Evolutionary conservation across 805 yeast genomes (phyloP).

Genomic region (Yarrowia sp.): DNA sequence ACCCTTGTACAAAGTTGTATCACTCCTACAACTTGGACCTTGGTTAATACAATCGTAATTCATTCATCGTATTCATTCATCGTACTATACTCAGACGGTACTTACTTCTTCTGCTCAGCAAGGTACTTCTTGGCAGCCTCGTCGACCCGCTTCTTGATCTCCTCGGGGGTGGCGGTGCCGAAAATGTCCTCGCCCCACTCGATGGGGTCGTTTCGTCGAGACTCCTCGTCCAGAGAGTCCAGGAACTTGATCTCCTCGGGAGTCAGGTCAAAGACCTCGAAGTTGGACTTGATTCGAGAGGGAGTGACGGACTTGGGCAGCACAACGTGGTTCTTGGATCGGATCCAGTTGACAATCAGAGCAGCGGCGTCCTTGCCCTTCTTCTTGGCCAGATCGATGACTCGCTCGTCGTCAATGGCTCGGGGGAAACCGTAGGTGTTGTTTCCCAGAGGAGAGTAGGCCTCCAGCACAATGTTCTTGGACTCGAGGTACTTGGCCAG

Average conservation of each 20-base stretch:
- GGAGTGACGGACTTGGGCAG: slow-evolving; percentile 81
- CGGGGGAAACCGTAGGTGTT: slow-evolving; percentile 42
- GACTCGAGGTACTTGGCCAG: slow-evolving; percentile 55
- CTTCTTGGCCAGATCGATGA: slow-evolving; percentile 61
- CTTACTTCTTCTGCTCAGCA: slow-evolving; percentile 34
- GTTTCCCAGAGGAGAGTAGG: slow-evolving; percentile 64
- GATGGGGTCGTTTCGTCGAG: slow-evolving; percentile 47
- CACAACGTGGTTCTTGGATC: slow-evolving; percentile 72
- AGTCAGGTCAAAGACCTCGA: slow-evolving; percentile 60
- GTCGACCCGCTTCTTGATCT: slow-evolving; percentile 41
- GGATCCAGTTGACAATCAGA: slow-evolving; percentile 78
- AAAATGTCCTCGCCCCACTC: slow-evolving; percentile 48
- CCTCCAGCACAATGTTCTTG: slow-evolving; percentile 61
- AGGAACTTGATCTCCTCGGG: slow-evolving; percentile 51
- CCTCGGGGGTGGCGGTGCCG: slow-evolving; percentile 43
- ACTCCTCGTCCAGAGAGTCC: slow-evolving; percentile 44
- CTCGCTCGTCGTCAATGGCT: slow-evolving; percentile 59
- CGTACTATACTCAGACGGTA: slow-evolving; percentile 3
- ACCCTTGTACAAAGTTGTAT: too few species aligned
- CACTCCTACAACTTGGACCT: slow-evolving; percentile 16
- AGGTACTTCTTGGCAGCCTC: slow-evolving; percentile 40
- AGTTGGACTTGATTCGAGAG: slow-evolving; percentile 66
- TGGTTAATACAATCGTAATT: slow-evolving; percentile 18
- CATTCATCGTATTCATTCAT: slow-evolving; percentile 27
- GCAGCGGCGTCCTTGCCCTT: slow-evolving; percentile 66